phyloP scores from a whole-genome alignment of 305 asterid species.

The Solanum hybrid region DNA sequence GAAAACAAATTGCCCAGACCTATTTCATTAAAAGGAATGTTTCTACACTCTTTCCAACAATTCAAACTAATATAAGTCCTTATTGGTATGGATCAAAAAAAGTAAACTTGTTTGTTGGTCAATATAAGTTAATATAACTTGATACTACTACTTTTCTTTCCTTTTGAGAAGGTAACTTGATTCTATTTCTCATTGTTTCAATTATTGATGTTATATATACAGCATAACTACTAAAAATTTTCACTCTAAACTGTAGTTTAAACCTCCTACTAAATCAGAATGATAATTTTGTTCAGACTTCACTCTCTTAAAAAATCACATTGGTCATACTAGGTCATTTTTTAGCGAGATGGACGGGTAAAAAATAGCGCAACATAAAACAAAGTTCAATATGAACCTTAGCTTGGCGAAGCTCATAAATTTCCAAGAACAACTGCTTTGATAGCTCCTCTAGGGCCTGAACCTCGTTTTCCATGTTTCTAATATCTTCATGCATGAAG shows the following conservation, averaged over 20 bases:
- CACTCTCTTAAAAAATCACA: background rate
- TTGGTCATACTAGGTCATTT: background rate
- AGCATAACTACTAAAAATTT: background rate
- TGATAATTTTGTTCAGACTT: background rate
- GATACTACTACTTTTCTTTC: background rate
- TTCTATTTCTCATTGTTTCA: background rate
- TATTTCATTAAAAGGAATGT: background rate
- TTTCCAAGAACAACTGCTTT: slow-evolving; percentile 82
- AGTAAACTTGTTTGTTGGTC: background rate
- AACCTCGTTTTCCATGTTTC: slow-evolving; percentile 82
- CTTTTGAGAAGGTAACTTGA: background rate
- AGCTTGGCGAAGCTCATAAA: slow-evolving; percentile 99
- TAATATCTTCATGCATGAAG: slow-evolving; percentile 48
- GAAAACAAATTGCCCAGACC: background rate
- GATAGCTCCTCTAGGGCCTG: slow-evolving; percentile 93
- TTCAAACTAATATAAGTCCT: background rate
- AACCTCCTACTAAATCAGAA: background rate
- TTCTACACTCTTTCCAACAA: background rate
- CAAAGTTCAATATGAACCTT: slow-evolving; percentile 42
- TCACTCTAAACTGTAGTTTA: background rate
- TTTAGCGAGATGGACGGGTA: background rate
- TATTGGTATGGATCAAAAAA: background rate
- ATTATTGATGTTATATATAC: background rate
- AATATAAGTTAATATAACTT: background rate
- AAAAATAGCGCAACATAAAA: background rate